These are phyloP conservation scores for Penicillium sp. DNA, from an alignment of 2,329 filamentous ascomycete genomes.

Conservation along the genomic window DNA sequence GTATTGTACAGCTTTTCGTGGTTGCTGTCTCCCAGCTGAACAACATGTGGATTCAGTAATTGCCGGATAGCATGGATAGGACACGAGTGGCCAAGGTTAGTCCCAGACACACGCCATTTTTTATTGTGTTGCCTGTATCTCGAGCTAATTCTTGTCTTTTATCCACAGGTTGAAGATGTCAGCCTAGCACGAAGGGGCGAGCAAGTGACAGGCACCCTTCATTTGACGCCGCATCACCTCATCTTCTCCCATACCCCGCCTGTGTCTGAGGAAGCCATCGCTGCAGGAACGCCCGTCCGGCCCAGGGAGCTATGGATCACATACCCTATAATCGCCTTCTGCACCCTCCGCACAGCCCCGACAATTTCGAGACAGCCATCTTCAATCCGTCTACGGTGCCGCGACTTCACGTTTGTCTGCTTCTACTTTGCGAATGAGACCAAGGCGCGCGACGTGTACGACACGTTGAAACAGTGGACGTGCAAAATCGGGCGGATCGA, in stretches of 20 bases:
- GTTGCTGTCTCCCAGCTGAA: background rate
- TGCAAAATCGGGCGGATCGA: conserved; percentile 80
- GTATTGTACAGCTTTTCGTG: background rate
- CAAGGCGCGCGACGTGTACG: conserved; percentile 77
- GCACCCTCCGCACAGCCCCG: conserved; percentile 71
- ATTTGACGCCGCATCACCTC: conserved; percentile 61
- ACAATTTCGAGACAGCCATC: conserved; percentile 66
- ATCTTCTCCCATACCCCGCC: conserved; percentile 58
- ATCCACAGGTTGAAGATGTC: conserved; percentile 51
- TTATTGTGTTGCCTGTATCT: background rate
- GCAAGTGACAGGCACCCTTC: conserved; percentile 56
- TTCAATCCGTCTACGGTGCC: conserved; percentile 80
- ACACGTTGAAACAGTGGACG: conserved; percentile 75
- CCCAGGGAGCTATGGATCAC: conserved; percentile 84
- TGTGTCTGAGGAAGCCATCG: conserved; percentile 33
- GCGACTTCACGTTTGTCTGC: conserved; percentile 90
- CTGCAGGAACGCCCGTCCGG: conserved; percentile 40
- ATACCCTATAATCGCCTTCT: conserved; percentile 84
- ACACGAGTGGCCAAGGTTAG: conserved; percentile 42
- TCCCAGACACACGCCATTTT: background rate
- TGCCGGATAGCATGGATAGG: conserved; percentile 38
- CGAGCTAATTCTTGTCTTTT: background rate
- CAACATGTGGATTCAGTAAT: conserved; percentile 31
- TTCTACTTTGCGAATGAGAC: conserved; percentile 78
- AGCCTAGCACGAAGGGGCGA: conserved; percentile 55